Evolutionary conservation across 768 basidiomycete genomes (phyloP).

Genomic region (Lactarius psammicola): DNA sequence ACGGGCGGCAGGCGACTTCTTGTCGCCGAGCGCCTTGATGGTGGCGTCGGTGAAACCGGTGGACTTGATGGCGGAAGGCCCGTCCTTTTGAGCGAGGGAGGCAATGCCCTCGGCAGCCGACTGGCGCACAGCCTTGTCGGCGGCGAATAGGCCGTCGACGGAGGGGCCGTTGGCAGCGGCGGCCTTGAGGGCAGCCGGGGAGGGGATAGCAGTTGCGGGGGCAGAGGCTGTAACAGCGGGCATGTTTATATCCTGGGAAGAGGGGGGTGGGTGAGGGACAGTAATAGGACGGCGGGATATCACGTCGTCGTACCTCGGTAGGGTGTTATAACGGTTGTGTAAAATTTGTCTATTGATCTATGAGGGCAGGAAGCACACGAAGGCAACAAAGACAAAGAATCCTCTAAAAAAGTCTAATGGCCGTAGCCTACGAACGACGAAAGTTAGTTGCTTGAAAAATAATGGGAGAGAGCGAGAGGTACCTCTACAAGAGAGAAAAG

Average conservation of each 20-base stretch:
- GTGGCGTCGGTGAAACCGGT: conserved; percentile 69
- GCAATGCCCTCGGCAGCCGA: conserved; percentile 68
- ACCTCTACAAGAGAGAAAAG: conserved; percentile 37
- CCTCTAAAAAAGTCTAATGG: conserved; percentile 58
- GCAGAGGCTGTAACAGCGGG: conserved; percentile 69
- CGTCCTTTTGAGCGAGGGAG: conserved; percentile 77
- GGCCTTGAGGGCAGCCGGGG: conserved; percentile 73
- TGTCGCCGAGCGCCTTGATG: conserved; percentile 87
- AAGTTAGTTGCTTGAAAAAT: conserved; percentile 3
- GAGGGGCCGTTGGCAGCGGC: conserved; percentile 43
- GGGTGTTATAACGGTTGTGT: conserved; percentile 36
- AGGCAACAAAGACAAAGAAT: conserved; percentile 56
- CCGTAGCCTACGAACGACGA: conserved; percentile 35
- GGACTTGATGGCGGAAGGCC: conserved; percentile 70
- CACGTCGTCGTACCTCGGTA: conserved; percentile 41
- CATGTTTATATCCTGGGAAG: conserved; percentile 61
- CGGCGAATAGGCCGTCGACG: conserved; percentile 70
- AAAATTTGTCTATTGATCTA: conserved; percentile 36
- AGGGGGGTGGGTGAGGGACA: background rate
- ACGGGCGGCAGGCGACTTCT: conserved; percentile 90
- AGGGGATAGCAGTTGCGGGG: conserved; percentile 56
- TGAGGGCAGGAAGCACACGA: conserved; percentile 36
- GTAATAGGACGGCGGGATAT: background rate
- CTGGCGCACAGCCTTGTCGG: conserved; percentile 81
- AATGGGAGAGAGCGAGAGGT: conserved; percentile 33